Percentiles rank a stretch among this genome's conserved stretches.
Conservation (phyloP, 306 rosid species). For the Rosa lucieae region DNA sequence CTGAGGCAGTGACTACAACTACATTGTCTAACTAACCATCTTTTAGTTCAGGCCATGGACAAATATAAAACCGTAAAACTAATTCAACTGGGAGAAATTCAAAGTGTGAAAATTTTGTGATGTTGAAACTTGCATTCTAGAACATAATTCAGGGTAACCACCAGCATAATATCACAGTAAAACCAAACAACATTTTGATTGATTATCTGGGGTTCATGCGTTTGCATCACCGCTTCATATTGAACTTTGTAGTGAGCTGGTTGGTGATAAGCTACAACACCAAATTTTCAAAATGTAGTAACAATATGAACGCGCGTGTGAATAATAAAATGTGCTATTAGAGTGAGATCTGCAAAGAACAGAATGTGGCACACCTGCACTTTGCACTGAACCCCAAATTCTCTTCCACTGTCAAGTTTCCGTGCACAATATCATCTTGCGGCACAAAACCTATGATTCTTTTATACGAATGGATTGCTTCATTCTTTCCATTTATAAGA, state of each 20-base stretch:
- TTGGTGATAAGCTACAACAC: conserved; percentile 6
- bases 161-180: not conserved
- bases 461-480: conserved; percentile 71
- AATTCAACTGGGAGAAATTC: too few species aligned
- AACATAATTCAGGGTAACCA: not conserved
- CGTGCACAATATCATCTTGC: conserved; percentile 95
- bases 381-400: conserved; percentile 96
- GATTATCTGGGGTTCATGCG: not conserved
- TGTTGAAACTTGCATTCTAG: not conserved
- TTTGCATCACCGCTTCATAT: not conserved
- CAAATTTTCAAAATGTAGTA: not conserved
- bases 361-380: conserved; percentile 63
- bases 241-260: not conserved
- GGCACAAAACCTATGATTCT: conserved; percentile 96
- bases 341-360: conserved; percentile 21
- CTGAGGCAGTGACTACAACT: not conserved
- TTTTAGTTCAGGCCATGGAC: not conserved
- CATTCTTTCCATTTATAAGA: conserved; percentile 74
- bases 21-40: not conserved
- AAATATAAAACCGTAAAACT: not conserved
- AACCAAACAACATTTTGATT: not conserved
- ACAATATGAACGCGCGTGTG: conserved; percentile 3
- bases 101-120: too few species aligned
- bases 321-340: not conserved
- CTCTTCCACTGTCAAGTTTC: conserved; percentile 94